Percentiles rank a stretch among this genome's conserved stretches.
Evolutionary conservation across 768 basidiomycete species (phyloP).

Genomic region (Lentinula boryana): DNA sequence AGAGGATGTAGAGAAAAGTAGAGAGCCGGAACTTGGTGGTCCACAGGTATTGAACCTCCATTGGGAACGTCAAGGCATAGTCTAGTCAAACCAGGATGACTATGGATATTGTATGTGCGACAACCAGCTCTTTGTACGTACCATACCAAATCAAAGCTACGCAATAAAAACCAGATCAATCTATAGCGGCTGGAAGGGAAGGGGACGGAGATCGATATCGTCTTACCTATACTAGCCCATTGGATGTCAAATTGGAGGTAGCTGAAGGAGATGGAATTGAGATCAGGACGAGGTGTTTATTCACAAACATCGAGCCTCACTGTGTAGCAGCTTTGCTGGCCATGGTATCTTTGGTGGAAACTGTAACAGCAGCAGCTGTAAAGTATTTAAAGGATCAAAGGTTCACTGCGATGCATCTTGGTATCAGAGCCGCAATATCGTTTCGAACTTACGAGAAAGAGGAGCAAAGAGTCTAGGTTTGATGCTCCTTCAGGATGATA

Average conservation of each 20-base stretch:
- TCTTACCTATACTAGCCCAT: constrained; percentile 5
- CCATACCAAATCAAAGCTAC: constrained; percentile 24
- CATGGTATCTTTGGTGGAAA: background rate
- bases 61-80: constrained; percentile 23
- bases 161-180: background rate
- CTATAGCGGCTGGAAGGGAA: background rate
- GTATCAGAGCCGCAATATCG: background rate
- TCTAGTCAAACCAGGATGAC: background rate
- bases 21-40: constrained; percentile 17
- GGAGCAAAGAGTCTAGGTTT: background rate
- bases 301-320: background rate
- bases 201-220: background rate
- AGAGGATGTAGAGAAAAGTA: constrained; percentile 26
- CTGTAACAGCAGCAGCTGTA: background rate
- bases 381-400: background rate
- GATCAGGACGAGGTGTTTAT: background rate
- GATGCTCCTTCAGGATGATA: background rate
- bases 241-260: constrained; percentile 5
- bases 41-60: constrained; percentile 28
- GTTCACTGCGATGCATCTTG: background rate
- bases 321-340: background rate
- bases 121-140: background rate
- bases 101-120: background rate
- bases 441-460: background rate
- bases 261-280: background rate